A percentile compares a stretch with the other conserved stretches of the same genome.
These are phyloP conservation scores for Cladorrhinum sp. DNA, from an alignment of 2,329 filamentous ascomycete species.

Conservation along the genomic window DNA sequence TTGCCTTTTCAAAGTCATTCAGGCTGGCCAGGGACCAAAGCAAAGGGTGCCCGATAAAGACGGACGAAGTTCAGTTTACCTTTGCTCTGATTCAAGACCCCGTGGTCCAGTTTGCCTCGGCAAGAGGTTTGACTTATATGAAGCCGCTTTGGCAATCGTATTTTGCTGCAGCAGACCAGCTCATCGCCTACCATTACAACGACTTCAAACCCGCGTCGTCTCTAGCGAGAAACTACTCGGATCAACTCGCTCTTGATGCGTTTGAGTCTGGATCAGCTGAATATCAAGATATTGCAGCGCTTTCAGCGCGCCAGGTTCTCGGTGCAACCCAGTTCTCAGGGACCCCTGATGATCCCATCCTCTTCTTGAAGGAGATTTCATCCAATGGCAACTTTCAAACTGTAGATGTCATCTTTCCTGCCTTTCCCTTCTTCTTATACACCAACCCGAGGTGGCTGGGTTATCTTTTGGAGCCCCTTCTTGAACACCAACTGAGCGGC, in stretches of 20 bases:
- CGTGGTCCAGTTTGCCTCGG: slow-evolving; percentile 74
- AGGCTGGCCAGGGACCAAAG: slow-evolving; percentile 37
- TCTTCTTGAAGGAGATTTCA: slow-evolving; percentile 84
- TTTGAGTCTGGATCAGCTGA: slow-evolving; percentile 70
- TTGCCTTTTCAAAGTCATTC: slow-evolving; percentile 72
- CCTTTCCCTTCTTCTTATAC: slow-evolving; percentile 83
- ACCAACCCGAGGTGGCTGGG: slow-evolving; percentile 78
- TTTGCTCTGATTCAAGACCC: slow-evolving; percentile 75
- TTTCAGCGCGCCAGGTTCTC: slow-evolving; percentile 76
- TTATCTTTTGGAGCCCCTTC: slow-evolving; percentile 73
- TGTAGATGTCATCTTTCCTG: slow-evolving; percentile 82
- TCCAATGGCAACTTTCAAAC: slow-evolving; percentile 84
- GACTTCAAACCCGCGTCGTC: slow-evolving; percentile 64
- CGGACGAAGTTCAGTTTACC: slow-evolving; percentile 67
- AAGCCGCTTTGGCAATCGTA: slow-evolving; percentile 75
- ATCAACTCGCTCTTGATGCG: slow-evolving; percentile 67
- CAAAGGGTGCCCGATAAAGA: slow-evolving; percentile 29
- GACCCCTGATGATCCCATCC: slow-evolving; percentile 65
- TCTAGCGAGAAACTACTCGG: slow-evolving; percentile 71
- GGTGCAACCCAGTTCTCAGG: slow-evolving; percentile 75
- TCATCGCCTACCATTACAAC: slow-evolving; percentile 72
- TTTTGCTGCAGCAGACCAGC: slow-evolving; percentile 59
- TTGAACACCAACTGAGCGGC: slow-evolving; percentile 78
- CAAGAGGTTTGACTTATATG: slow-evolving; percentile 74
- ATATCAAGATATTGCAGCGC: slow-evolving; percentile 72